Conservation (phyloP, 257 asterid genomes). For the Agastache rugosa region DNA sequence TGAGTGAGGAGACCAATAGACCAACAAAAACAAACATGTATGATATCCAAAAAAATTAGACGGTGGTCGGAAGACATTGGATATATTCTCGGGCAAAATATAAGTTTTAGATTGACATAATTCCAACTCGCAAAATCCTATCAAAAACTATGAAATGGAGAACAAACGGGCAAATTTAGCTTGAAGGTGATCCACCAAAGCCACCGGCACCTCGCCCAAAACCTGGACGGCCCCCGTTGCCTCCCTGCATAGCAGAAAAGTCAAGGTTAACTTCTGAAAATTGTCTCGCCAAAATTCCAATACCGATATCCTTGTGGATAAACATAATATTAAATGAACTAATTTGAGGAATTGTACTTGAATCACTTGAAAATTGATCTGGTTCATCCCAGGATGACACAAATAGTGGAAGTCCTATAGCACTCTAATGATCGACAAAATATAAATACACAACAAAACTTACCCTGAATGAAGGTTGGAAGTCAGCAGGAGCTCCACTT, state of each 20-base stretch:
- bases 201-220: slow-evolving; percentile 64
- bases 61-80: background rate
- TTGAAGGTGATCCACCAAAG: slow-evolving; percentile 59
- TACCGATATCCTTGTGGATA: background rate
- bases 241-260: slow-evolving; percentile 42
- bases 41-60: background rate
- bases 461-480: slow-evolving; percentile 89
- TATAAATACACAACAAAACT: slow-evolving; percentile 5
- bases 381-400: background rate
- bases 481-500: slow-evolving; percentile 93
- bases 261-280: background rate
- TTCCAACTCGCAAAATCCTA: slow-evolving; percentile 30
- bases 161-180: slow-evolving; percentile 33
- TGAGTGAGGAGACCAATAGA: no score
- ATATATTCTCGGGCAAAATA: slow-evolving; percentile 33
- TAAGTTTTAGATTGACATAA: slow-evolving; percentile 23
- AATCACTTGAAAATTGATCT: background rate
- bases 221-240: slow-evolving; percentile 51
- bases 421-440: background rate
- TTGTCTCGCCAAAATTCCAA: background rate
- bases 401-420: background rate
- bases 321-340: background rate
- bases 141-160: slow-evolving; percentile 3
- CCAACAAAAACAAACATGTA: background rate
- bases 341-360: background rate